Evolutionary conservation across 2,329 filamentous ascomycete genomes (phyloP).

Genomic region (Botryosphaeria dothidea): DNA sequence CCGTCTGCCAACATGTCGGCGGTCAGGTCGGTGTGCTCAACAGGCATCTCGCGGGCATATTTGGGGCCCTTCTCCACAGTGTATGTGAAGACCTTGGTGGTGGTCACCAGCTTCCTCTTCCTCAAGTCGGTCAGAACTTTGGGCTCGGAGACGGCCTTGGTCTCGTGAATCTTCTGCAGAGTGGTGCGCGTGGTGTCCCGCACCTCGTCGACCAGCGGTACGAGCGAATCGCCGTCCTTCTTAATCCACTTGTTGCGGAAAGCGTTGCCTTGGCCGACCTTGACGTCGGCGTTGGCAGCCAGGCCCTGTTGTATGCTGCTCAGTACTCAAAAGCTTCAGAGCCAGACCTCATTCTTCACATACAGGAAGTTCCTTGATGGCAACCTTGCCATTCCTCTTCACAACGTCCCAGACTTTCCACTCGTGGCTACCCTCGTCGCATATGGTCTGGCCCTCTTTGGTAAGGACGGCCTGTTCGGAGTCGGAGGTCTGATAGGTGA

Average conservation of each 20-base stretch:
- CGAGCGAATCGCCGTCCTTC: constrained; percentile 59
- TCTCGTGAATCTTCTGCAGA: constrained; percentile 71
- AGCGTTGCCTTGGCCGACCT: constrained; percentile 90
- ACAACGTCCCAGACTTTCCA: constrained; percentile 53
- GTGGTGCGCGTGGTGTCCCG: constrained; percentile 76
- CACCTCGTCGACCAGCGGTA: constrained; percentile 67
- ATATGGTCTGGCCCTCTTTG: constrained; percentile 76
- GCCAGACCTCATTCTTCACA: constrained; percentile 21
- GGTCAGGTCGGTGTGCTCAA: constrained; percentile 94
- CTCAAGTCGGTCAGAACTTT: constrained; percentile 80
- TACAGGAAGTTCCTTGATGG: constrained; percentile 50
- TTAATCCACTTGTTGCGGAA: constrained; percentile 76
- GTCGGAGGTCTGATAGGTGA: constrained; percentile 81
- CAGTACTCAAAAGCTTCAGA: constrained; percentile 2
- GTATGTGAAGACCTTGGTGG: constrained; percentile 85
- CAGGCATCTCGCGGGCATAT: constrained; percentile 83
- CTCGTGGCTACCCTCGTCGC: constrained; percentile 51
- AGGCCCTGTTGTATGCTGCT: constrained; percentile 54
- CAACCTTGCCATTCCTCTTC: constrained; percentile 45
- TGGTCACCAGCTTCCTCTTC: constrained; percentile 85
- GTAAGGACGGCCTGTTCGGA: constrained; percentile 76
- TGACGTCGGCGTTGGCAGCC: constrained; percentile 62
- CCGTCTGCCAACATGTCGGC: constrained; percentile 87
- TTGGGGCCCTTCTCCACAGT: constrained; percentile 81
- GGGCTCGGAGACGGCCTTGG: constrained; percentile 67